Conservation (phyloP, 208 protist genomes). For the Leptomonas seymouri region DNA sequence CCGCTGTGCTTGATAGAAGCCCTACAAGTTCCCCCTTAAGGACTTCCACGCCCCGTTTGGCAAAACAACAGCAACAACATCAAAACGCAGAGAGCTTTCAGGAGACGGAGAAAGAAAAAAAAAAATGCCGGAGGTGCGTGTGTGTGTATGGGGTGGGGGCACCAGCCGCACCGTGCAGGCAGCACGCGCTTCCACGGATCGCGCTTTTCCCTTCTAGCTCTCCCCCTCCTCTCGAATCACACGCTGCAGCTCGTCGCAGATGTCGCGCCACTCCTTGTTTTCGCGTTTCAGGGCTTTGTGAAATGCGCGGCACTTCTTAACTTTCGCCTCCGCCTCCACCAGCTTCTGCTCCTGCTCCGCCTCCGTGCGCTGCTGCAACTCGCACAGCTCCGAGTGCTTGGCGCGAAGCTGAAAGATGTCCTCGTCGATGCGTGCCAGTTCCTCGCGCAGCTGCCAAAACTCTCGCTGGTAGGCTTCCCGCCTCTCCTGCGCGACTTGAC, state of each 20-base stretch:
- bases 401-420: conserved; percentile 39
- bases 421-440: conserved; percentile 49
- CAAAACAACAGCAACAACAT: too few relatives aligned
- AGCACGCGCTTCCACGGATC: too few relatives aligned
- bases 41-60: too few relatives aligned
- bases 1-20: too few relatives aligned
- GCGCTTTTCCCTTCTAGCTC: background rate
- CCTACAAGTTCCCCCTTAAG: too few relatives aligned
- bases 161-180: too few relatives aligned
- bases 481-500: conserved; percentile 16
- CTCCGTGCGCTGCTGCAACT: conserved; percentile 14
- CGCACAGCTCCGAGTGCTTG: conserved; percentile 33
- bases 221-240: conserved; percentile 20
- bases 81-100: too few relatives aligned
- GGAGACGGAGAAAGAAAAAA: too few relatives aligned
- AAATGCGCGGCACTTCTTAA: conserved; percentile 37
- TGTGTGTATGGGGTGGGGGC: too few relatives aligned
- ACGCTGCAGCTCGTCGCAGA: conserved; percentile 49
- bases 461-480: conserved; percentile 30
- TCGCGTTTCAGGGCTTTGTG: conserved; percentile 48
- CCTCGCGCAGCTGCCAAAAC: conserved; percentile 54
- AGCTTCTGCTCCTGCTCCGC: conserved; percentile 22
- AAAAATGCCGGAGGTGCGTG: too few relatives aligned
- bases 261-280: conserved; percentile 57
- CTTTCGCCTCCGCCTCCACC: conserved; percentile 47